A percentile compares a stretch with the other conserved stretches of the same genome.
These are phyloP conservation scores for Peronospora farinosa DNA, from an alignment of 352 stramenopile species.

Conservation along the genomic window DNA sequence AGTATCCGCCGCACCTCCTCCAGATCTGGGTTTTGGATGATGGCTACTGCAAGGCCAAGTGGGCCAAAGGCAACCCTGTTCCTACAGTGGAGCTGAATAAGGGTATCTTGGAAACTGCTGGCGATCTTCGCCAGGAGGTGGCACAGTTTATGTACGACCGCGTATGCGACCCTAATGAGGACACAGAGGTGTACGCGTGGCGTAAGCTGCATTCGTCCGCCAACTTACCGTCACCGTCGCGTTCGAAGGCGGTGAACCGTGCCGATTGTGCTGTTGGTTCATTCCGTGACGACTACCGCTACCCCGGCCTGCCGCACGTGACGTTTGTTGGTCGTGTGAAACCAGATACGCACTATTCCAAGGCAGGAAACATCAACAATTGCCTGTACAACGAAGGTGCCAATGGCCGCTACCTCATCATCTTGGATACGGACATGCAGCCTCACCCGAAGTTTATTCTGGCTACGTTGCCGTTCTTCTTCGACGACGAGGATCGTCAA, in stretches of 20 bases:
- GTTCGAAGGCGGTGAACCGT: constrained; percentile 62
- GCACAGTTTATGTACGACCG: constrained; percentile 84
- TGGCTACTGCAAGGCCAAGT: constrained; percentile 83
- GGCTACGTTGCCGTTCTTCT: constrained; percentile 74
- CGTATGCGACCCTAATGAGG: constrained; percentile 76
- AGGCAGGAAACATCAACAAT: constrained; percentile 88
- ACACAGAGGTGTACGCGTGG: constrained; percentile 81
- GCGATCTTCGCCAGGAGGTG: constrained; percentile 72
- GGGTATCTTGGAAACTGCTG: constrained; percentile 68
- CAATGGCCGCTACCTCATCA: constrained; percentile 72
- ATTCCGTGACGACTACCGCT: constrained; percentile 81
- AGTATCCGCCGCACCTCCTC: constrained; percentile 80
- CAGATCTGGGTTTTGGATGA: constrained; percentile 83
- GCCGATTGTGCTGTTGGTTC: constrained; percentile 63
- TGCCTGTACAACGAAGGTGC: constrained; percentile 78
- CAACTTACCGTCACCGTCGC: constrained; percentile 61
- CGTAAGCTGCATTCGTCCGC: constrained; percentile 79
- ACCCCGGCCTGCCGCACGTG: constrained; percentile 68
- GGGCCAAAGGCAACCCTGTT: constrained; percentile 62
- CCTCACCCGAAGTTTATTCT: constrained; percentile 72
- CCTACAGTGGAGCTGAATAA: constrained; percentile 78
- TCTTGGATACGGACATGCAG: constrained; percentile 83
- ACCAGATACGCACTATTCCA: constrained; percentile 76
- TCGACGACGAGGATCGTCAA: constrained; percentile 62
- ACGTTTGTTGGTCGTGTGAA: constrained; percentile 77